Evolutionary conservation across 2,329 filamentous ascomycete genomes (phyloP), one percentile per base, ranked within the genome.

Genomic region (Venturia asperata): DNA sequence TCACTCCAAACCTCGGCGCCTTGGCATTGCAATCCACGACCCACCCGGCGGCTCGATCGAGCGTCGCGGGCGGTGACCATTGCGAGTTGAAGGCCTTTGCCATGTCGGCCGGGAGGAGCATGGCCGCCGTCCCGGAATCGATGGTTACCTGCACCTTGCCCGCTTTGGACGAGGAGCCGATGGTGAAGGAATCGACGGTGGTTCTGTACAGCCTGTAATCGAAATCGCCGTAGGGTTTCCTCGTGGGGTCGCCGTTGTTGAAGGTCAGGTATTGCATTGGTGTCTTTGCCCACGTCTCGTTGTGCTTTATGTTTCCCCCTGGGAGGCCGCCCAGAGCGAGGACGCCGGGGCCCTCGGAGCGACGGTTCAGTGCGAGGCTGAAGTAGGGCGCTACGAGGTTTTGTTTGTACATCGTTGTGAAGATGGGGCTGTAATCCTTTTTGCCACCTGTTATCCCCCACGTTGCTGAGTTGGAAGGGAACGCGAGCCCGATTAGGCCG

Each of bases 401-500:
- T 47, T 65, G 42, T 30, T 52, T 65, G 24, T 63, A 56, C 58
- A 65, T 63, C 17, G 15, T 52, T 11, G 37, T 45, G 34, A 62
- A 65, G 45, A 65, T 43, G 24, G 64, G 60, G n/a, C 43, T 56
- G 37, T 63, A 65, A 21, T 52, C 24, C 11, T 43, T 41, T 27
- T 65, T 45, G 43, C 49, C 62, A 10, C 34, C 39, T 37, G 21
- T 27, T 5, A 58, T 10, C 6, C 15, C 43, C 58, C 24, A 24
- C 4, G 64, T 41, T 37, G 34, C 52, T 21, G 65, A 67, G 24
- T 61, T 42, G 39, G 19, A 21, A 4, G 65, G 65, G 61, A 66
- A 67, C 3, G 66, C 56, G 58, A 67, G 41, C 17, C 66, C 66
- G 30, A 66, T 63, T 10, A 67, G 37, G 9, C 66, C 66, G 21